phyloP scores from a whole-genome alignment of 768 basidiomycete species.

The Porpolomopsis calyptriformis region DNA sequence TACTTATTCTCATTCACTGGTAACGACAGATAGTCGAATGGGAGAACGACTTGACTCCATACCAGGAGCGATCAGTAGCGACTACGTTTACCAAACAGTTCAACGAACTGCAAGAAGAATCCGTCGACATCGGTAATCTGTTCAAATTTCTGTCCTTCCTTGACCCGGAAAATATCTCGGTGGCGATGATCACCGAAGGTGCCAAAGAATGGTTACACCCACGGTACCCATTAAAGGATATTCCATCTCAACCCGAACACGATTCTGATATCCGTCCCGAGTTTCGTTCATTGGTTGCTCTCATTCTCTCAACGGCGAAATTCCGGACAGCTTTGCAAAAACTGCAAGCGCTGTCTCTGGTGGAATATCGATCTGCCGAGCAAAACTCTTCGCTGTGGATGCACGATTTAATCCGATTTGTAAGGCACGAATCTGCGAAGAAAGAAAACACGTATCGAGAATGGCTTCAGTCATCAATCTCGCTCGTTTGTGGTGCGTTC shows the following conservation, averaged over 20 bases:
- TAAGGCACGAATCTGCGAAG: not conserved
- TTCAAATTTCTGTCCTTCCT: not conserved
- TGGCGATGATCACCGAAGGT: not conserved
- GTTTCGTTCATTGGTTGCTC: not conserved
- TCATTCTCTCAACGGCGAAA: not conserved
- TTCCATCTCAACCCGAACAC: not conserved
- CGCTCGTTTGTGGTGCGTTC: not conserved
- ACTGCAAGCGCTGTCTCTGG: not conserved
- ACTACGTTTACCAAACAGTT: not conserved
- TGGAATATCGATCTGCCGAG: not conserved
- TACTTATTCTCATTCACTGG: not conserved
- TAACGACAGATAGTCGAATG: not conserved
- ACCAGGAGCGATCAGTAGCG: not conserved
- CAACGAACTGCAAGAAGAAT: not conserved
- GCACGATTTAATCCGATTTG: not conserved
- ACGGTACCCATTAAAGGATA: not conserved
- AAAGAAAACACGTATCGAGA: not conserved
- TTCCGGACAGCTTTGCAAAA: not conserved
- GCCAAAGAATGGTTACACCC: not conserved
- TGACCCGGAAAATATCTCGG: not conserved
- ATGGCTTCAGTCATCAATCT: not conserved
- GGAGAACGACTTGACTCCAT: not conserved
- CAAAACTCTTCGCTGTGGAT: not conserved
- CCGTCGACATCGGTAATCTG: not conserved
- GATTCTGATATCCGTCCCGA: not conserved